These are phyloP conservation scores for Septoria linicola DNA, from an alignment of 2,329 filamentous ascomycete genomes.

Conservation along the genomic window DNA sequence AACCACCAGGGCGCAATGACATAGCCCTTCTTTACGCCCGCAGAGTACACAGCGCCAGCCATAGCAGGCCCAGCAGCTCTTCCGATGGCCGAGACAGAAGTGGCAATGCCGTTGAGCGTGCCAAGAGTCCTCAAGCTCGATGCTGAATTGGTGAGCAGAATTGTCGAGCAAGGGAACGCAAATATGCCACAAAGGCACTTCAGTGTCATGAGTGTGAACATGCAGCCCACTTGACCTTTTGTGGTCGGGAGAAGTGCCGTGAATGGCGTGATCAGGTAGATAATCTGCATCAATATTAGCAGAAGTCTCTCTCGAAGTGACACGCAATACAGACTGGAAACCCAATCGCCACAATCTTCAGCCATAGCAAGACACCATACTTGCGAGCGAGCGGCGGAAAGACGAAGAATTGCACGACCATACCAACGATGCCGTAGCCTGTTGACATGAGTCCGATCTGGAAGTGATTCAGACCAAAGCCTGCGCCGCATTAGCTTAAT, in stretches of 20 bases:
- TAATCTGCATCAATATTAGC: constrained; percentile 39
- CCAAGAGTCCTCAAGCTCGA: constrained; percentile 72
- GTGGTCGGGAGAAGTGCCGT: constrained; percentile 61
- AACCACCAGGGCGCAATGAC: constrained; percentile 80
- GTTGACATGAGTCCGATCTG: constrained; percentile 85
- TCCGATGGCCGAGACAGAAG: constrained; percentile 76
- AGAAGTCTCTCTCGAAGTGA: too few species aligned
- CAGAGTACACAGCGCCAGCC: constrained; percentile 70
- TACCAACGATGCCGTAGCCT: constrained; percentile 74
- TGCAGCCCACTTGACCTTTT: constrained; percentile 55
- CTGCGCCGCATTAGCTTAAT: too few species aligned
- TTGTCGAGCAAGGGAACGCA: constrained; percentile 84
- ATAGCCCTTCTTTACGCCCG: constrained; percentile 73
- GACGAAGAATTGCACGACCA: constrained; percentile 79
- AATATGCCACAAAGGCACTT: constrained; percentile 78
- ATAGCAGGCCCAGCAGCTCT: constrained; percentile 75
- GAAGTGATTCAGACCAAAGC: constrained; percentile 68
- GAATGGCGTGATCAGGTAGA: constrained; percentile 82
- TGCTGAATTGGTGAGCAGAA: constrained; percentile 86
- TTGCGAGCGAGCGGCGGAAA: constrained; percentile 73
- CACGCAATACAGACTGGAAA: constrained; percentile 53
- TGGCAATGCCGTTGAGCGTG: constrained; percentile 88
- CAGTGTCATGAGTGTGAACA: constrained; percentile 67
- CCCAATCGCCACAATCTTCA: constrained; percentile 63
- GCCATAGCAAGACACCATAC: constrained; percentile 73